phyloP scores from a whole-genome alignment of 192 early-diverging fungal species.

The Coemansia brasiliensis region DNA sequence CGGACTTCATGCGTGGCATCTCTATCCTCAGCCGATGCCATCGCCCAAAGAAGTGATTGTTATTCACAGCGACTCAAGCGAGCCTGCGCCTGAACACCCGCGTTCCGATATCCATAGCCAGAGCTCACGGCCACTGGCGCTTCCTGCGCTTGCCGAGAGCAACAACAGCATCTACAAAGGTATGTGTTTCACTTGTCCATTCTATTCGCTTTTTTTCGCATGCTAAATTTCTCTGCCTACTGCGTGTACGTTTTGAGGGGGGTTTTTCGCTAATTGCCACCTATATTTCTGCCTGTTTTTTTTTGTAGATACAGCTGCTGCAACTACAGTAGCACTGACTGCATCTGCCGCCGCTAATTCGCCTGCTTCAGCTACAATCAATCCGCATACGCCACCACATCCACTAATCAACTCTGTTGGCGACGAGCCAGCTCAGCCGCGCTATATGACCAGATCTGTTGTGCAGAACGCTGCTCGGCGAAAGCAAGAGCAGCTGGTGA shows the following conservation, averaged over 20 bases:
- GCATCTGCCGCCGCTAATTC: slow-evolving; percentile 21
- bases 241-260: slow-evolving; percentile 7
- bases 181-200: slow-evolving; percentile 3
- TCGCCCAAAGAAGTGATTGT: slow-evolving; percentile 38
- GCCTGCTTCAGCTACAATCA: slow-evolving; percentile 20
- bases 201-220: too few species aligned
- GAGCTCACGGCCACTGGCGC: not conserved
- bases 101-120: not conserved
- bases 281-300: not conserved
- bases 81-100: slow-evolving; percentile 20
- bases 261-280: not conserved
- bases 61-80: slow-evolving; percentile 44
- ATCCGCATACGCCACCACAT: slow-evolving; percentile 17
- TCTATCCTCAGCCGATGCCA: slow-evolving; percentile 21
- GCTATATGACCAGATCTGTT: slow-evolving; percentile 54
- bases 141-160: not conserved
- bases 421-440: slow-evolving; percentile 29
- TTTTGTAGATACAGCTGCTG: slow-evolving; percentile 10
- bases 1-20: slow-evolving; percentile 36
- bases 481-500: slow-evolving; percentile 32
- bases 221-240: slow-evolving; percentile 7
- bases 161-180: slow-evolving; percentile 1
- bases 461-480: slow-evolving; percentile 42
- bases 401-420: slow-evolving; percentile 4
- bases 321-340: slow-evolving; percentile 15